These are phyloP conservation scores for Microstegium vimineum DNA, from an alignment of 176 grass and related monocot genomes.

Conservation along the genomic window DNA sequence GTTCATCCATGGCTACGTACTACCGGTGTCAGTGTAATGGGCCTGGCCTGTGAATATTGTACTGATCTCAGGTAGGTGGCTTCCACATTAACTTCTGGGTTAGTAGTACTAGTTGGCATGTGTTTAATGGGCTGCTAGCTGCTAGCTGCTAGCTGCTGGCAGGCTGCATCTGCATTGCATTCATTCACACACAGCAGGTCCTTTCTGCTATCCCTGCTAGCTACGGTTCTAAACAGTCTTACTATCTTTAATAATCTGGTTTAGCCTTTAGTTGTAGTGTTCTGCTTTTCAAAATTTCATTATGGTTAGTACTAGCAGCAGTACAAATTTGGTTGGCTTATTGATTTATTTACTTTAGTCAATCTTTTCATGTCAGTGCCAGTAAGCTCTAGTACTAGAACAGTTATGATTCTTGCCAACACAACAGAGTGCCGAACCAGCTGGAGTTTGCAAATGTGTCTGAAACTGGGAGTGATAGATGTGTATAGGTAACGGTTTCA, in stretches of 20 bases:
- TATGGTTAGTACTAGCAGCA: background rate
- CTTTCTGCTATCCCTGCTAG: background rate
- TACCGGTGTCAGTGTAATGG: too few relatives aligned
- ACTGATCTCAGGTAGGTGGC: conserved; percentile 26
- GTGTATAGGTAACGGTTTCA: background rate
- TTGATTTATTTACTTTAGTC: background rate
- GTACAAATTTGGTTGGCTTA: background rate
- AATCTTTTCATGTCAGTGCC: background rate
- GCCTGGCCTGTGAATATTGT: too few relatives aligned
- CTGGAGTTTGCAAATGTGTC: background rate
- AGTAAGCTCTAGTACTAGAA: background rate
- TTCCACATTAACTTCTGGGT: conserved; percentile 5
- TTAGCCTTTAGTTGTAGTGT: background rate
- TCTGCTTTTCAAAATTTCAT: background rate
- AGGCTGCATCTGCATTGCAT: background rate
- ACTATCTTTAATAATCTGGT: background rate
- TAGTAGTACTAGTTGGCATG: conserved; percentile 20
- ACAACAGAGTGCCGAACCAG: conserved; percentile 3
- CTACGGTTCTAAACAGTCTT: background rate
- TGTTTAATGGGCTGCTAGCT: conserved; percentile 7
- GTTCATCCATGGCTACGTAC: too few relatives aligned
- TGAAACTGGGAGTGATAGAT: background rate
- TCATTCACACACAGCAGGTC: conserved; percentile 6
- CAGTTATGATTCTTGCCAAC: conserved; percentile 11
- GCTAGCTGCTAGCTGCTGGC: background rate